Evolutionary conservation across 164 flowering plant species (phyloP).

Genomic region (Magnolia sinica): DNA sequence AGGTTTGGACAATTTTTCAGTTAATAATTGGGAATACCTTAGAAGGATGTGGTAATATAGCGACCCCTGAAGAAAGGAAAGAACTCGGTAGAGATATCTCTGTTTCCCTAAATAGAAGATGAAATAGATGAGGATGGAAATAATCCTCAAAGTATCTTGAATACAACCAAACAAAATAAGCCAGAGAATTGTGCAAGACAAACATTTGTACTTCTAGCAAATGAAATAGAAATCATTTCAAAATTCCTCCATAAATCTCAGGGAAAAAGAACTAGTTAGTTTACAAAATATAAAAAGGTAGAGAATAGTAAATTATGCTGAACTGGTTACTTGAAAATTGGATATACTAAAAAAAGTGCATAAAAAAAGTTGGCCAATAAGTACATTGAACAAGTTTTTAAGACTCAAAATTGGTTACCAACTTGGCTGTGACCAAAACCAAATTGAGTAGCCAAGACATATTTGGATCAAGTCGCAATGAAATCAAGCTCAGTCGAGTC

Average conservation of each 20-base stretch:
- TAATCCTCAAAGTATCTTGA: background rate
- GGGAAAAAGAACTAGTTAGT: too few relatives aligned
- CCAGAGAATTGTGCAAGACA: background rate
- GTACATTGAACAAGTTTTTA: too few relatives aligned
- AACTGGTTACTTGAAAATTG: background rate
- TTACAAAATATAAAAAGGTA: too few relatives aligned
- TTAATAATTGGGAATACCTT: conserved; percentile 39
- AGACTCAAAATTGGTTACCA: too few relatives aligned
- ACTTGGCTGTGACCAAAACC: too few relatives aligned
- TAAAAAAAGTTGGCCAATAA: too few relatives aligned
- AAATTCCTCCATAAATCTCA: background rate
- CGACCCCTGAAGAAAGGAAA: conserved; percentile 48
- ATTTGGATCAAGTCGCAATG: too few relatives aligned
- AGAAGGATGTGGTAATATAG: conserved; percentile 50
- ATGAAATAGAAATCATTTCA: background rate
- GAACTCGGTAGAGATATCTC: conserved; percentile 18
- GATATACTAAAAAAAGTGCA: too few relatives aligned
- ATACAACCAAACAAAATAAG: background rate
- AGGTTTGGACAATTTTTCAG: background rate
- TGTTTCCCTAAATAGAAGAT: conserved; percentile 31
- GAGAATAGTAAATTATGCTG: background rate
- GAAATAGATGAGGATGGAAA: conserved; percentile 6
- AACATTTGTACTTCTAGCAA: background rate
- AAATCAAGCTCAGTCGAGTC: too few relatives aligned
- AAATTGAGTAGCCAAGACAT: too few relatives aligned